Percentiles rank a stretch among this genome's conserved stretches.
Conservation (phyloP, 345 rosid genomes). For the Chamaenerion angustifolium region DNA sequence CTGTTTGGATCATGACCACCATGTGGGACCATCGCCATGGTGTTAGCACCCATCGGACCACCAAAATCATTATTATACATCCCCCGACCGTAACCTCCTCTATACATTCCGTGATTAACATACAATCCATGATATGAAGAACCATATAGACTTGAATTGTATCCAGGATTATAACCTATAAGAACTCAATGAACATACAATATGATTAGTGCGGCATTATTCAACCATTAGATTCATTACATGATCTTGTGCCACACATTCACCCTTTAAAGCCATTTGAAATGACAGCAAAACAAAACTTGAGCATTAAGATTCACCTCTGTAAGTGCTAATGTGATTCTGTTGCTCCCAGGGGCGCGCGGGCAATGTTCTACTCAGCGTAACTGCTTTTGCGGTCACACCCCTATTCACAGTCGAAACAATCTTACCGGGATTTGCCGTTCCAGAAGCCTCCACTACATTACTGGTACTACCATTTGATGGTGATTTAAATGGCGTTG, state of each 20-base stretch:
- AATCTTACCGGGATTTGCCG: constrained; percentile 77
- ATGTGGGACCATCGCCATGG: constrained; percentile 71
- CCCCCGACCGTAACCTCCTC: constrained; percentile 32
- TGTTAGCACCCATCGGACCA: constrained; percentile 79
- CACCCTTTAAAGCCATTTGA: too few relatives aligned
- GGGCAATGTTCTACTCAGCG: constrained; percentile 62
- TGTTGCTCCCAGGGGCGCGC: constrained; percentile 88
- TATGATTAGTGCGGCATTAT: too few relatives aligned
- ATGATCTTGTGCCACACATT: too few relatives aligned
- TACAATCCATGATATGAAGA: constrained; percentile 29
- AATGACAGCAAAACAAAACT: too few relatives aligned
- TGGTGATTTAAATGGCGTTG: constrained; percentile 85
- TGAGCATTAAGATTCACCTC: constrained; percentile 19
- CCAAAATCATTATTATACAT: constrained; percentile 43
- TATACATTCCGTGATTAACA: constrained; percentile 27
- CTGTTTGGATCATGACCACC: constrained; percentile 81
- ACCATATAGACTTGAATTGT: constrained; percentile 53
- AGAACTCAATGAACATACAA: too few relatives aligned
- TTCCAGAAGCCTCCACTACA: constrained; percentile 92
- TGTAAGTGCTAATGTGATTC: constrained; percentile 38
- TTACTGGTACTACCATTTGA: constrained; percentile 75
- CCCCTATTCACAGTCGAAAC: constrained; percentile 33
- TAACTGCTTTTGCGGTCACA: constrained; percentile 30
- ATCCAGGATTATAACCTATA: constrained; percentile 60
- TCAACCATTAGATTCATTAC: too few relatives aligned